These are phyloP conservation scores for Dichotomopilus funicola DNA, from an alignment of 2,329 filamentous ascomycete genomes.

Conservation along the genomic window DNA sequence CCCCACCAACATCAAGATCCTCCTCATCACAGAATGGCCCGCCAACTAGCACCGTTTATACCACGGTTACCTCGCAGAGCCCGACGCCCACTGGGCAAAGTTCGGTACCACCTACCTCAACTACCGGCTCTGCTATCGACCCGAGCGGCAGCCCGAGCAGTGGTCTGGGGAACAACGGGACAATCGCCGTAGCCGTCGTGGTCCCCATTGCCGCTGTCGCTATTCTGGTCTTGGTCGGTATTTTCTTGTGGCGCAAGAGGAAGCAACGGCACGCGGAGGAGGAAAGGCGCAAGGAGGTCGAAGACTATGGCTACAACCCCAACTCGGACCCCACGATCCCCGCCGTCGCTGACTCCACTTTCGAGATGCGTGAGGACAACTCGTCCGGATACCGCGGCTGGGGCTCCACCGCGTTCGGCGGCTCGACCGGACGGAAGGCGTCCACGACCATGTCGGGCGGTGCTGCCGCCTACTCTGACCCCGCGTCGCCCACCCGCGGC, in stretches of 20 bases:
- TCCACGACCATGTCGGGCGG: constrained; percentile 86
- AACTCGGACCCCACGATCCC: constrained; percentile 82
- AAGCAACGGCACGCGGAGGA: constrained; percentile 81
- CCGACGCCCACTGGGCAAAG: background rate
- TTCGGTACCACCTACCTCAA: constrained; percentile 20
- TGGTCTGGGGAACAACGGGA: constrained; percentile 56
- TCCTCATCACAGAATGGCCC: constrained; percentile 2
- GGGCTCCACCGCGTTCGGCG: constrained; percentile 68
- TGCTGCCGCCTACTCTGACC: constrained; percentile 64
- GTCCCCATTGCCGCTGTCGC: constrained; percentile 87
- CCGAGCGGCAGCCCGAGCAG: constrained; percentile 33
- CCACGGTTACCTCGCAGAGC: constrained; percentile 14
- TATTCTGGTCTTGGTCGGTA: constrained; percentile 64
- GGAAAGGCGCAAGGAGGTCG: constrained; percentile 86
- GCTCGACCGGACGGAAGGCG: constrained; percentile 70
- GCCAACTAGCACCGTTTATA: constrained; percentile 12
- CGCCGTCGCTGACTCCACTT: constrained; percentile 37
- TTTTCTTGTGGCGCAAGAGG: constrained; percentile 84
- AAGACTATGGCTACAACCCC: constrained; percentile 97
- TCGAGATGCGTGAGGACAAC: constrained; percentile 73
- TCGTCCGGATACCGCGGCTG: constrained; percentile 85
- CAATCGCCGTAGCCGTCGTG: constrained; percentile 87
- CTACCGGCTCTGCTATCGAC: constrained; percentile 25
- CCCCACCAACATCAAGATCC: background rate
- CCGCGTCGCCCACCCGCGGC: constrained; percentile 59